These are phyloP conservation scores for Boletus pseudopeckii DNA, from an alignment of 768 basidiomycete species.

Conservation along the genomic window DNA sequence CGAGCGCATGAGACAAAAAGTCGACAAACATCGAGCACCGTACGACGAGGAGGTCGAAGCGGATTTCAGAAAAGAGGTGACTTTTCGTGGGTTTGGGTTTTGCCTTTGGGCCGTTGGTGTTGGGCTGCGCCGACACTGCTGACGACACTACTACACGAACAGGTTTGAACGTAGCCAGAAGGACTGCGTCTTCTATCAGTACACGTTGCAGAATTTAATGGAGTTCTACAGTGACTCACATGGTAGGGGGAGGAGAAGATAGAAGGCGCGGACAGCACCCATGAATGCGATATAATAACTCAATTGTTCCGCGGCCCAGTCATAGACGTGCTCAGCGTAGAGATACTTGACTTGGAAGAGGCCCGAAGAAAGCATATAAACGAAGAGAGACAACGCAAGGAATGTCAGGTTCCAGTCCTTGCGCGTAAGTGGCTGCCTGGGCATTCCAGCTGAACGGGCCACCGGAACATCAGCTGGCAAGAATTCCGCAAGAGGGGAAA, in stretches of 20 bases:
- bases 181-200: conserved; percentile 39
- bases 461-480: conserved; percentile 49
- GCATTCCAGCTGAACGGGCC: conserved; percentile 47
- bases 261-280: conserved; percentile 60
- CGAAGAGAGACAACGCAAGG: conserved; percentile 60
- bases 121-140: conserved; percentile 1
- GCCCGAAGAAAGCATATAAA: conserved; percentile 65
- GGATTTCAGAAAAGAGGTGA: conserved; percentile 56
- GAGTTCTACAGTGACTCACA: conserved; percentile 40
- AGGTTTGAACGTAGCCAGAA: conserved; percentile 61
- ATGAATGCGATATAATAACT: conserved; percentile 74
- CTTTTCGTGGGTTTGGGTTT: conserved; percentile 45
- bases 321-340: conserved; percentile 70
- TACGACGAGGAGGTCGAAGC: conserved; percentile 67
- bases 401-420: conserved; percentile 76
- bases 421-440: conserved; percentile 52
- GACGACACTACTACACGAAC: conserved; percentile 18
- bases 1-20: conserved; percentile 58
- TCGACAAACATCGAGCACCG: conserved; percentile 66
- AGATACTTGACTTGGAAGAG: conserved; percentile 74
- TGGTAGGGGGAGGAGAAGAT: conserved; percentile 66
- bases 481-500: conserved; percentile 70
- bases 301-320: conserved; percentile 65
- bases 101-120: conserved; percentile 23
- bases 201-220: conserved; percentile 31